A percentile compares a stretch with the other conserved stretches of the same genome.
These are phyloP conservation scores for Diaporthe sp. DNA, from an alignment of 2,329 filamentous ascomycete species.

Conservation along the genomic window DNA sequence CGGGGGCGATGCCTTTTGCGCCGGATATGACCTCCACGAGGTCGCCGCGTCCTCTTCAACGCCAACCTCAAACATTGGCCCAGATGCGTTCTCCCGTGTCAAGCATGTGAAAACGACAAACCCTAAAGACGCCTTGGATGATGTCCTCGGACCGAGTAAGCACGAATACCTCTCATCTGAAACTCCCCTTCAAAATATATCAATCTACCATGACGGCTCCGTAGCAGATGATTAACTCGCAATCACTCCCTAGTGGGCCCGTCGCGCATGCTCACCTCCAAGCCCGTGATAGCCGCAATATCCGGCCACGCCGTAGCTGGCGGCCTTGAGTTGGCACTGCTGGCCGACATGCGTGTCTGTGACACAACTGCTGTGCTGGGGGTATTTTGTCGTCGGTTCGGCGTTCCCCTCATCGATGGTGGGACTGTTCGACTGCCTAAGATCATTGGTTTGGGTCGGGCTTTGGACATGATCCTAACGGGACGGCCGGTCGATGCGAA, in stretches of 20 bases:
- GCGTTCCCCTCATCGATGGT: slow-evolving; percentile 60
- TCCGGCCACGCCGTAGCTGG: slow-evolving; percentile 65
- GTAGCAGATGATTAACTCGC: background rate
- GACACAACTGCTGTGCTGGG: slow-evolving; percentile 65
- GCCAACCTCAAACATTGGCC: background rate
- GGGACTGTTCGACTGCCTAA: slow-evolving; percentile 63
- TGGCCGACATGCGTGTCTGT: slow-evolving; percentile 63
- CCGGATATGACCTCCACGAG: slow-evolving; percentile 62
- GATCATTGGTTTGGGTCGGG: slow-evolving; percentile 62
- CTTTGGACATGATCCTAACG: slow-evolving; percentile 67
- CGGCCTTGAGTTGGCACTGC: slow-evolving; percentile 61
- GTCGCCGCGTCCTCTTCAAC: slow-evolving; percentile 41
- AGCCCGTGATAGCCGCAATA: slow-evolving; percentile 63
- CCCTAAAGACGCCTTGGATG: background rate
- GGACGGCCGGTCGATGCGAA: slow-evolving; percentile 58
- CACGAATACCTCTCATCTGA: background rate
- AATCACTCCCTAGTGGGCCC: slow-evolving; percentile 52
- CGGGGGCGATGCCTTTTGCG: slow-evolving; percentile 59
- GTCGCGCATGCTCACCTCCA: slow-evolving; percentile 58
- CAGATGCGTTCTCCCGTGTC: background rate
- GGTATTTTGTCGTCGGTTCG: slow-evolving; percentile 64
- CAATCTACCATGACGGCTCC: background rate
- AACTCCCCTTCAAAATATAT: too few species aligned
- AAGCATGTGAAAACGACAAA: slow-evolving; percentile 4
- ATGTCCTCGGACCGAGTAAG: slow-evolving; percentile 50